Evolutionary conservation across 1,284 basidiomycete genomes (phyloP), one percentile per base, ranked within the genome.

Genomic region (Prillingera fragicola): DNA sequence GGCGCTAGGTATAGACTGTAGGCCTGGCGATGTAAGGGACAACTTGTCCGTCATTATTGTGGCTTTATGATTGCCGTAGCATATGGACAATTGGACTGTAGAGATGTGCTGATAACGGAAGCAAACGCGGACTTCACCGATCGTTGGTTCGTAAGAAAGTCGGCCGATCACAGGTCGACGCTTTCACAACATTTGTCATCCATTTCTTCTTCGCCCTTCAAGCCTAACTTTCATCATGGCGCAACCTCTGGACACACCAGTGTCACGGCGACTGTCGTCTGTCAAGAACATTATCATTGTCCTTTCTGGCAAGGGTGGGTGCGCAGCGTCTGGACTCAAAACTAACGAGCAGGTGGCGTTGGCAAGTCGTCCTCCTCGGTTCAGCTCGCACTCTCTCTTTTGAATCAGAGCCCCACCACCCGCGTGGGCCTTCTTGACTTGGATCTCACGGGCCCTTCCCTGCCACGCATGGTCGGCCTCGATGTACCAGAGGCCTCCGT

Each of bases 341-440:
- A 24, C 18, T 43, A 6, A 6, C 28, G 15, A 14, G 4, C 50
- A 67, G 94, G 94, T 31, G 95, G 95, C 28, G 94, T 98, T 28
- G 95, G 95, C 50, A 99, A 99, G 75, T 96, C 91, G 9, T 95
- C 90, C 1, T 87, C 97, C 13, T 84, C 90, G 2, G 81, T 87
- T 1, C 95, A 98, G 61, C 80, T 98, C 10, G 94, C 94, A 0
- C 79, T 98, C 26, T 87, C 84, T 43, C 80, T 96, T 3, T 80
- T 89, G 57, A 75, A 77, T 4, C 79, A 81, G 28, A 57, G 63
- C 1, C 80, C 73, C 24, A 77, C 78, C 5, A 60, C 70, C 7
- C 80, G 80, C 41, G 86, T 98, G 14, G 95, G 90, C 2, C 80
- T 99, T 33, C 81, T 99, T 39, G 95, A 99, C 69, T 79, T 96